Conservation (phyloP, 1,284 basidiomycete species). For the Rhodotorula sp. region DNA sequence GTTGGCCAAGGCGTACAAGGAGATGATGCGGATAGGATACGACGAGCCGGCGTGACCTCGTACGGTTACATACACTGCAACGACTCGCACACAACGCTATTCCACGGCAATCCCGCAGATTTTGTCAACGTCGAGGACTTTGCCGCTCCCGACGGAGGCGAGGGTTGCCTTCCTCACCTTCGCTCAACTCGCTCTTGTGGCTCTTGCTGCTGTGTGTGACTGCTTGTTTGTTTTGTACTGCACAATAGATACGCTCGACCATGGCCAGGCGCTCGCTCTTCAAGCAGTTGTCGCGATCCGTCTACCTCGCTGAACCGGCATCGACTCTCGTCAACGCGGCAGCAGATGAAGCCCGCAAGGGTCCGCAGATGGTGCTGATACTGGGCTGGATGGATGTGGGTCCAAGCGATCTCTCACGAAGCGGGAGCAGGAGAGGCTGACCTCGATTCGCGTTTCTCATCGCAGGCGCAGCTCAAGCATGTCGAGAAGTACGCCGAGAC, state of each 20-base stretch:
- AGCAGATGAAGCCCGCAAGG: neutral
- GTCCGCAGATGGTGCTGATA: conserved; percentile 8
- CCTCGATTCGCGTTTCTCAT: neutral
- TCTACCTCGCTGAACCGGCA: conserved; percentile 15
- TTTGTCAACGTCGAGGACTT: no score
- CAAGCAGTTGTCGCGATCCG: conserved; percentile 12
- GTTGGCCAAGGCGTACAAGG: conserved; percentile 20
- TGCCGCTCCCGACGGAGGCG: no score
- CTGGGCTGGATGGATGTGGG: conserved; percentile 25
- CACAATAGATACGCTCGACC: no score
- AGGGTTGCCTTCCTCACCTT: no score
- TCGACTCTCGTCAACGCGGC: neutral
- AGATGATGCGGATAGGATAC: conserved; percentile 22
- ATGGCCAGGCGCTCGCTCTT: conserved; percentile 7
- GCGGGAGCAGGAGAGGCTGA: neutral
- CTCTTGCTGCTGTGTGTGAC: no score
- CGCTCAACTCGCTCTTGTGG: no score
- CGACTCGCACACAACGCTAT: no score
- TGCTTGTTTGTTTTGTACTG: no score
- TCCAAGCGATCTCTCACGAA: neutral
- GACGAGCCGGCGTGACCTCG: conserved; percentile 2
- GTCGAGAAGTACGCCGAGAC: conserved; percentile 25
- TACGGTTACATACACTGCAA: no score
- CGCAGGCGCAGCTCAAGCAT: conserved; percentile 32
- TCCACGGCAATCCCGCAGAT: no score